Base-by-base conservation (phyloP, 164 flowering plant species). In the Macadamia tetraphylla region DNA sequence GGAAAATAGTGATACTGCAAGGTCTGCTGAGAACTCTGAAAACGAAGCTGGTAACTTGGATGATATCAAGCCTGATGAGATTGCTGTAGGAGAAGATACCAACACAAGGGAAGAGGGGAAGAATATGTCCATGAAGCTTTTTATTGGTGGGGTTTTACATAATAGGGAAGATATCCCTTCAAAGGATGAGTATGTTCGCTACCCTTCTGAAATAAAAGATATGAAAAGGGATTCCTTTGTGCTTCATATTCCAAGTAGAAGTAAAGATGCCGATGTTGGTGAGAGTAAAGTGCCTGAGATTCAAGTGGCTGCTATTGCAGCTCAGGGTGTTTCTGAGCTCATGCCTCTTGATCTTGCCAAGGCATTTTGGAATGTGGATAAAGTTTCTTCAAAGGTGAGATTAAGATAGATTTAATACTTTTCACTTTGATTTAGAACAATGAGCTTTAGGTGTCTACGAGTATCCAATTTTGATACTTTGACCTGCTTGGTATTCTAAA, bases 341-440 rank as follows among this genome's bases (percentile, higher is more conserved):
- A 90, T 94, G 95, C 96, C 99, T 71, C 74, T 82, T 76, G 99
- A 94, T 64, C 85, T 94, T 76, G 97, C 94, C 53, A 87, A 90
- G 79, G 92, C 89, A 62, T 90, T 94, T 65, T 85, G 81, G 89
- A 73, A 80, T 66, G 73, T 78, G 6, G 87, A 88, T 73, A 92
- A 89, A 70, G 77, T 80, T 81, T 82, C 94, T 76, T 70, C 89
- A 60, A 88, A 88, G 96, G 99, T 94, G 74, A 80, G 79, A 53
- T 70, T 58, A 30, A 15, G 17, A 10, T 67, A 17, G 29, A 29
- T 58, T 13, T 17, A 29, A 58, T 44, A 12, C n/a, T 65, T 65
- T 18, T 49, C 40, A 14, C 46, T 56, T 29, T 67, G 14, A 30
- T 30, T 29, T 58, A 29, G 62, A 58, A 58, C 9, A 29, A 9